Percentiles rank a stretch among this genome's conserved stretches.
Conservation (phyloP, 441 rosid species). For the Mallotus repandus region DNA sequence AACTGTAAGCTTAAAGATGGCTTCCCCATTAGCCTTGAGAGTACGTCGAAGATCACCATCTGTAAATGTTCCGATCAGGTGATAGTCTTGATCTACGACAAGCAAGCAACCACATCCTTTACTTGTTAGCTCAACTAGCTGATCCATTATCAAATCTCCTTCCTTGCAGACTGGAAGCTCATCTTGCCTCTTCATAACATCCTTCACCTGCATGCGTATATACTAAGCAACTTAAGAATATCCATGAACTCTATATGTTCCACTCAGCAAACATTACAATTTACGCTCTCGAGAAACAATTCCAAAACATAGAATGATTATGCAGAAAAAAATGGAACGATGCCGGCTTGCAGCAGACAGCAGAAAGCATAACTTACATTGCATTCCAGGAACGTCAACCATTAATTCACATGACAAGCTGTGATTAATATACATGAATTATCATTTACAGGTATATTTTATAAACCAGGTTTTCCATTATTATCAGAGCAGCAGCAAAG, state of each 20-base stretch:
- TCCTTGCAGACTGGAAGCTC: conserved; percentile 89
- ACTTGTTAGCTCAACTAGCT: conserved; percentile 81
- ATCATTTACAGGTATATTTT: too few relatives aligned
- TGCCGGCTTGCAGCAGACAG: too few relatives aligned
- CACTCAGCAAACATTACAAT: background rate
- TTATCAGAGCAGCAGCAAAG: background rate
- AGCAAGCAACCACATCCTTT: conserved; percentile 96
- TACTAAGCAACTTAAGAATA: background rate
- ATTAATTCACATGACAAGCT: too few relatives aligned
- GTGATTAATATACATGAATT: too few relatives aligned
- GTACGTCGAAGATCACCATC: conserved; percentile 96
- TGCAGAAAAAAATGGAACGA: too few relatives aligned
- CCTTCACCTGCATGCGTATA: conserved; percentile 56
- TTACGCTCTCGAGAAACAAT: background rate
- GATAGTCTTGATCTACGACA: conserved; percentile 59
- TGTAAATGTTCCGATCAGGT: conserved; percentile 82
- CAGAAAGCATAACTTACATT: too few relatives aligned
- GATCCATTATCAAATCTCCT: conserved; percentile 90
- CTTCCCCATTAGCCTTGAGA: conserved; percentile 84
- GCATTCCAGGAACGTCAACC: too few relatives aligned
- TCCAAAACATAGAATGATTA: background rate
- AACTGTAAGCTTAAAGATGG: conserved; percentile 83
- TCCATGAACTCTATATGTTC: background rate
- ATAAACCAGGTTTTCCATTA: background rate
- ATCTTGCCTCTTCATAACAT: conserved; percentile 86